phyloP scores from a whole-genome alignment of 2,329 filamentous ascomycete genomes.

The Penicillium corylophilum region DNA sequence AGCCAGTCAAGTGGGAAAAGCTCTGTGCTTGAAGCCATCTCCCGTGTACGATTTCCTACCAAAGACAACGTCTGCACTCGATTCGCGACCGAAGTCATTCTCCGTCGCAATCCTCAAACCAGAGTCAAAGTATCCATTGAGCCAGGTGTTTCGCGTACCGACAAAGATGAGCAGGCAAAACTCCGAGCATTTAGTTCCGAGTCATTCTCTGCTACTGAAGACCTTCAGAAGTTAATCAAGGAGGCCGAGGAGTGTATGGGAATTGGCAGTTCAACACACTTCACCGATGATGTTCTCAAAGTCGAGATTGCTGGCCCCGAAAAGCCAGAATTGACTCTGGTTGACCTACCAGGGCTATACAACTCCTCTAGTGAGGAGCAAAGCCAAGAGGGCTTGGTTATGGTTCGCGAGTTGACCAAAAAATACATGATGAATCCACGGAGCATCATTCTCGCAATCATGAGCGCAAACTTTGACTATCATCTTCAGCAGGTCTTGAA shows the following conservation, averaged over 20 bases:
- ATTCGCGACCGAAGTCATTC: conserved; percentile 61
- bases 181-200: conserved; percentile 9
- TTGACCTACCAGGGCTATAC: conserved; percentile 62
- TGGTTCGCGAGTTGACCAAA: conserved; percentile 51
- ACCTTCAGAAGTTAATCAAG: conserved; percentile 51
- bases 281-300: conserved; percentile 53
- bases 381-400: conserved; percentile 54
- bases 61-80: conserved; percentile 59
- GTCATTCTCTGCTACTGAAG: conserved; percentile 17
- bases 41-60: conserved; percentile 58
- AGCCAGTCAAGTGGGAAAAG: conserved; percentile 63
- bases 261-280: conserved; percentile 25
- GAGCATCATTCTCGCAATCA: conserved; percentile 50
- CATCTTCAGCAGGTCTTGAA: conserved; percentile 44
- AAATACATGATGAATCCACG: conserved; percentile 43
- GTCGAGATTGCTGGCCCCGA: conserved; percentile 61
- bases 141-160: conserved; percentile 24
- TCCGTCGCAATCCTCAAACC: conserved; percentile 43
- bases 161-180: conserved; percentile 6
- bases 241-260: conserved; percentile 56
- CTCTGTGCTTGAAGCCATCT: conserved; percentile 65
- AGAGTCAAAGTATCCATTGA: conserved; percentile 48
- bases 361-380: conserved; percentile 56
- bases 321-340: conserved; percentile 60
- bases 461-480: conserved; percentile 46